phyloP scores from a whole-genome alignment of 768 basidiomycete genomes.

The Amanita molliuscula region DNA sequence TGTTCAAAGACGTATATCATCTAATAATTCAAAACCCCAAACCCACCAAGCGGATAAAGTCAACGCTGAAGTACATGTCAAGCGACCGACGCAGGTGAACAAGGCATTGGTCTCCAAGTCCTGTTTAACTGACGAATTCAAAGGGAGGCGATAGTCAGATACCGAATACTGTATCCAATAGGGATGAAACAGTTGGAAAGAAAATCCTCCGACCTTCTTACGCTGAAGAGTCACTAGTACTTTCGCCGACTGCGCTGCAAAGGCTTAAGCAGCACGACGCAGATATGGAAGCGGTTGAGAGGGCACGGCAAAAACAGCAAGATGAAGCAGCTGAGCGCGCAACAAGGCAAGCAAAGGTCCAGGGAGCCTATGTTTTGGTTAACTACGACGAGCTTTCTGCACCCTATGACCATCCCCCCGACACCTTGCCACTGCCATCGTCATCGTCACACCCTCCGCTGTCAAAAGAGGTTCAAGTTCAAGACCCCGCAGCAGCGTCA shows the following conservation, averaged over 20 bases:
- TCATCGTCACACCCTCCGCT: not conserved
- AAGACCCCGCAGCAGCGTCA: not conserved
- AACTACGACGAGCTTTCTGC: not conserved
- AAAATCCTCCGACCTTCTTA: not conserved
- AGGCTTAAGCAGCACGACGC: constrained; percentile 3
- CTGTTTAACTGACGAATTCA: no score
- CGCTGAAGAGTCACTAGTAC: not conserved
- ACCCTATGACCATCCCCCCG: not conserved
- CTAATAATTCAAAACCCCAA: no score
- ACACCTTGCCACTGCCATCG: not conserved
- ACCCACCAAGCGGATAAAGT: no score
- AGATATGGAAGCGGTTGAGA: not conserved
- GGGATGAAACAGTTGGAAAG: no score
- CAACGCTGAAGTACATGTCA: no score
- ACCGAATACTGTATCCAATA: no score
- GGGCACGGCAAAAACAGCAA: not conserved
- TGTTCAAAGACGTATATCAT: no score
- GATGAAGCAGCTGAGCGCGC: not conserved
- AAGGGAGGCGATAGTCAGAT: no score
- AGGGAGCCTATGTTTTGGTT: not conserved
- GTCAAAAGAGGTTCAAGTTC: not conserved
- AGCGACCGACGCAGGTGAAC: no score
- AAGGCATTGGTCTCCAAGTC: no score
- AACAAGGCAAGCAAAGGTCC: not conserved
- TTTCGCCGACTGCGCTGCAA: not conserved